phyloP scores from a whole-genome alignment of 176 grass and related monocot genomes.

The Phragmites australis region DNA sequence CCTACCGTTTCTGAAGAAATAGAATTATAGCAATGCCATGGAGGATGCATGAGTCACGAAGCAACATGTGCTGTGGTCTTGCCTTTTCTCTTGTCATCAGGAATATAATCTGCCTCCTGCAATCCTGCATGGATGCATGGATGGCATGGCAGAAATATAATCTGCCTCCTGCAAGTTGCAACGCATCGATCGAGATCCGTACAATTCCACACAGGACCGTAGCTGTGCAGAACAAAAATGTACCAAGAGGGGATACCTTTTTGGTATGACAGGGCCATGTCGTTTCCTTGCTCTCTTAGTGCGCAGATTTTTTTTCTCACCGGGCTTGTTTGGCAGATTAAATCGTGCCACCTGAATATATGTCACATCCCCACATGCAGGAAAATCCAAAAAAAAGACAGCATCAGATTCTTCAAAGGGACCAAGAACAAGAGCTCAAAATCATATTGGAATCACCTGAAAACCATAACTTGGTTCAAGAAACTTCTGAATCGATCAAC shows the following conservation, averaged over 20 bases:
- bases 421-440: neutral
- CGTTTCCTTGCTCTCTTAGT: neutral
- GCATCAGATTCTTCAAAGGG: neutral
- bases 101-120: no score
- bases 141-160: neutral
- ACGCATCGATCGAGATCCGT: neutral
- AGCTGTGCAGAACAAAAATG: neutral
- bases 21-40: neutral
- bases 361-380: neutral
- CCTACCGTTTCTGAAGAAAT: no score
- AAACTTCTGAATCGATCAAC: conserved; percentile 27
- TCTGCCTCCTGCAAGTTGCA: neutral
- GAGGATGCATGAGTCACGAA: neutral
- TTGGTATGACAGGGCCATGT: neutral
- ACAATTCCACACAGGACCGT: neutral
- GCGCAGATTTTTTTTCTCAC: neutral
- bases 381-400: neutral
- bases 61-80: neutral
- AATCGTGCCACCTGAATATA: neutral
- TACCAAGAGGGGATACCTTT: neutral
- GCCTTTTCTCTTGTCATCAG: neutral
- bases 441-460: neutral
- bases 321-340: neutral
- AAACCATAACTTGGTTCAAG: conserved; percentile 14
- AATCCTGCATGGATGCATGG: no score